These are phyloP conservation scores for Acanthamoeba lugdunensis DNA, from an alignment of 208 protist species.

Conservation along the genomic window DNA sequence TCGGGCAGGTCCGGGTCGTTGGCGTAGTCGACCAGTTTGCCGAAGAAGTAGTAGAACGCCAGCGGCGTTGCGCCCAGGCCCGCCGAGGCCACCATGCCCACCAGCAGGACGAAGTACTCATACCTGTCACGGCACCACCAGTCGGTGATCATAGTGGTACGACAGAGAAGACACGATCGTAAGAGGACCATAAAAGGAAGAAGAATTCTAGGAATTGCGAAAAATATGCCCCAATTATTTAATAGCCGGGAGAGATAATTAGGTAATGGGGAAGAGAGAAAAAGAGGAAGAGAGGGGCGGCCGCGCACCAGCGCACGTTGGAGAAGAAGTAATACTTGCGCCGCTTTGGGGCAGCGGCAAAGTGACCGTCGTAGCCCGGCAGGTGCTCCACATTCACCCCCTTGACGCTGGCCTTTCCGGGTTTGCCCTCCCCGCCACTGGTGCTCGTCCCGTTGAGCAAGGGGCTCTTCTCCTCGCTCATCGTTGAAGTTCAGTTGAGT, in stretches of 20 bases:
- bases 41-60: slow-evolving; percentile 69
- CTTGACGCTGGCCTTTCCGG: neutral
- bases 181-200: too few species aligned
- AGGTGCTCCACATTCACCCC: neutral
- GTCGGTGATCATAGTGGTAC: too few species aligned
- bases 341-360: neutral
- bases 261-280: neutral
- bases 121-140: neutral
- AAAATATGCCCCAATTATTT: neutral
- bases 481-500: neutral
- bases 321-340: slow-evolving; percentile 26
- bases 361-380: neutral
- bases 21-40: slow-evolving; percentile 35
- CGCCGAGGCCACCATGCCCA: neutral
- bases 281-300: neutral
- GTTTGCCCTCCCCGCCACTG: neutral
- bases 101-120: neutral
- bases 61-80: neutral
- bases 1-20: neutral
- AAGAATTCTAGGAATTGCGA: too few species aligned
- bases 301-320: neutral
- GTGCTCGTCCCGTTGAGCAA: neutral
- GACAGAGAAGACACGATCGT: too few species aligned
- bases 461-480: neutral
- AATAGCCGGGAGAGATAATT: neutral